Percentiles rank a stretch among this genome's conserved stretches.
Evolutionary conservation across 352 stramenopile species (phyloP).

Genomic region (Saprolegnia parasitica): DNA sequence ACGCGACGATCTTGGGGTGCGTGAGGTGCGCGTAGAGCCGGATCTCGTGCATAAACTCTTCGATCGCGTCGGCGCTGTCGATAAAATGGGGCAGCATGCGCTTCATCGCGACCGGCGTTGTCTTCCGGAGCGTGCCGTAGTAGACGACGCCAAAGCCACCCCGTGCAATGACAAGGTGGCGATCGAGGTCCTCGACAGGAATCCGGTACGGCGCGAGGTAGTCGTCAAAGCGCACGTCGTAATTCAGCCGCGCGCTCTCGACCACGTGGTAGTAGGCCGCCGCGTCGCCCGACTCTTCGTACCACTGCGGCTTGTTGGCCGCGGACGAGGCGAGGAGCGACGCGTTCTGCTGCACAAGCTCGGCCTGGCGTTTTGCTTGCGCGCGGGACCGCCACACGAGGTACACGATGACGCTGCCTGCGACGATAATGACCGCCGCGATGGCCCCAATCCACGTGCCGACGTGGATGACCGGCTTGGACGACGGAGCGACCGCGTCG

Average conservation of each 20-base stretch:
- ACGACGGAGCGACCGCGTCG: background rate
- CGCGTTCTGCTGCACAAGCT: background rate
- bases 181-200: background rate
- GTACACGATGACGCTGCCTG: background rate
- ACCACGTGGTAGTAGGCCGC: background rate
- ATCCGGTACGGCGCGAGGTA: slow-evolving; percentile 8
- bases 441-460: background rate
- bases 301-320: slow-evolving; percentile 36
- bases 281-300: slow-evolving; percentile 18
- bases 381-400: background rate
- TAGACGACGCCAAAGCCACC: slow-evolving; percentile 49
- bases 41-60: slow-evolving; percentile 47
- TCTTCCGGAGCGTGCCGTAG: slow-evolving; percentile 27
- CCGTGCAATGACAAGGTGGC: slow-evolving; percentile 31
- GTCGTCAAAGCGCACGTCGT: slow-evolving; percentile 16
- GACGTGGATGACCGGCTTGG: background rate
- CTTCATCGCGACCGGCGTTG: slow-evolving; percentile 39
- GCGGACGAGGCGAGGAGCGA: background rate
- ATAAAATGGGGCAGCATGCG: slow-evolving; percentile 40
- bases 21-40: slow-evolving; percentile 58
- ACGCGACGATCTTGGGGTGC: slow-evolving; percentile 71
- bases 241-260: background rate
- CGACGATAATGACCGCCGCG: background rate
- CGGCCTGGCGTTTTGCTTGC: background rate
- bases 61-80: slow-evolving; percentile 13